Base-by-base conservation (phyloP, 805 yeast genomes). In the Sugiyamaella smithiae region DNA sequence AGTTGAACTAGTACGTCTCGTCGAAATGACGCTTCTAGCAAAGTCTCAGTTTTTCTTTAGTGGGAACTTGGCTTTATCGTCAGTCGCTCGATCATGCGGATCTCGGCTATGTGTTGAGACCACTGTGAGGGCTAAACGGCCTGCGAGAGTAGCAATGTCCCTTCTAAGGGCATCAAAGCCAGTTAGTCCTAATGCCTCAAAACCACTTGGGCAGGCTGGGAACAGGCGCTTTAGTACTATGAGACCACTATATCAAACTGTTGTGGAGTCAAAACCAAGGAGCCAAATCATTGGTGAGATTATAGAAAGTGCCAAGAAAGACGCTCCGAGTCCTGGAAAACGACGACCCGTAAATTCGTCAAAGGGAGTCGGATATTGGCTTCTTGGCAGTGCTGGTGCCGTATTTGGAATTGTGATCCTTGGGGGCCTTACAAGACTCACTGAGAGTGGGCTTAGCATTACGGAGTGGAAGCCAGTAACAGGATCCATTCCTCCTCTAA, bases 381-480 rank as follows among this genome's bases (percentile, higher is more conserved):
- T 95, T 48, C 69, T 90, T 5, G 91, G 93, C 20, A 83, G 95
- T 0, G 85, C 97, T 1, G 84, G 85, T 0, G 70, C 93, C 12
- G 96, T 93, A 1, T 93, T 93, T 67, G 97, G 95, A 29, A 93
- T 93, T 53, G 98, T 93, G 12, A 82, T 93, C n/a, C 73, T 93
- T 4, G 99, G 99, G 40, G 99, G 99, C 0, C 74, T 93, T 40
- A 93, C 99, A 0, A 78, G 99, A 60, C 74, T 93, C 40, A 93
- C 99, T 0, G 99, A 93, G 63, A 87, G 96, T 0, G 99, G 99
- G 0, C 73, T 93, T 40, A 85, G 96, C 42, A 93, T 93, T 65
- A 93, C 98, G 1, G 99, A 93, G 64, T 93, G 99, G 99, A 88
- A 83, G 65, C 99, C 99, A 1, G 89, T 93, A 23, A 88, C 99